Conservation (phyloP, 1,139 yeast species). For the Hansenula lynferdii region DNA sequence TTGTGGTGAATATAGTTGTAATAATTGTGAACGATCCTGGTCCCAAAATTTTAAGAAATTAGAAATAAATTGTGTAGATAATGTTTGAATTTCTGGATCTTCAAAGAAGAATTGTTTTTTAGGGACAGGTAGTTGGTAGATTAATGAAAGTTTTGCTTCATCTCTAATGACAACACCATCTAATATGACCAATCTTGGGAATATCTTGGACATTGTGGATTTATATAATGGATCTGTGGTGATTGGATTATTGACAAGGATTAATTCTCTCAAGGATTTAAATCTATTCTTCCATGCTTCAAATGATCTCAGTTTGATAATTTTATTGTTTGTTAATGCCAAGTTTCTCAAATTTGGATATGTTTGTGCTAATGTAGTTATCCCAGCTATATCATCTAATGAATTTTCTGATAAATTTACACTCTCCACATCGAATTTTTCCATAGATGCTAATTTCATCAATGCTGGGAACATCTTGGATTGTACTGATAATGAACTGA, state of each 20-base stretch:
- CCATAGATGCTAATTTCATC: constrained; percentile 69
- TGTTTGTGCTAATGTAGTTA: constrained; percentile 64
- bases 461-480: constrained; percentile 89
- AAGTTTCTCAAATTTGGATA: constrained; percentile 76
- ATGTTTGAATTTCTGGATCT: constrained; percentile 62
- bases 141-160: constrained; percentile 50
- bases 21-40: constrained; percentile 60
- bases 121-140: constrained; percentile 48
- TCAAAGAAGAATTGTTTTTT: constrained; percentile 69
- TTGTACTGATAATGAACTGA: constrained; percentile 50
- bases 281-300: constrained; percentile 81
- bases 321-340: constrained; percentile 72
- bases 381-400: constrained; percentile 55
- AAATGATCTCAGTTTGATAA: constrained; percentile 52
- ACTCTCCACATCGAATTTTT: constrained; percentile 51
- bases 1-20: constrained; percentile 71
- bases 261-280: constrained; percentile 65
- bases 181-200: constrained; percentile 74
- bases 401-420: constrained; percentile 73
- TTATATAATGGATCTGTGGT: constrained; percentile 46
- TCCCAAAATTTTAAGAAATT: constrained; percentile 83
- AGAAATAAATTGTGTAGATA: constrained; percentile 72
- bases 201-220: constrained; percentile 59
- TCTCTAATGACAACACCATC: constrained; percentile 79
- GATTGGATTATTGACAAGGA: constrained; percentile 77